Evolutionary conservation across 2,329 filamentous ascomycete species (phyloP).

Genomic region (Fusarium mexicanum): DNA sequence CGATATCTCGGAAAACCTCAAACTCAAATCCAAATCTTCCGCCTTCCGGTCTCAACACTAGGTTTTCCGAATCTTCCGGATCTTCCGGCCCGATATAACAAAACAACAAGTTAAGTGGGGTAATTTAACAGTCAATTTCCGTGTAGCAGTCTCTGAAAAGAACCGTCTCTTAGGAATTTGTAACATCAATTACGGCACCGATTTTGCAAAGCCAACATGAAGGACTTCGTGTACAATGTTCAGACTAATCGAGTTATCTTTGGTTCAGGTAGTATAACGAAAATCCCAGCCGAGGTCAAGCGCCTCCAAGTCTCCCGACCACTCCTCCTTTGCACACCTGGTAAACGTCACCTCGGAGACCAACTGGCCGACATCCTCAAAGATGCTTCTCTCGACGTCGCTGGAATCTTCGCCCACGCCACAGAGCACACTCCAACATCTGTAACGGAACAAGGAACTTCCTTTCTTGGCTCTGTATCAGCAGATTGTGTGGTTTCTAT

Average conservation of each 20-base stretch:
- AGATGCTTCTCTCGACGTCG: neutral
- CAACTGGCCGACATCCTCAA: neutral
- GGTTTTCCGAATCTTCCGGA: neutral
- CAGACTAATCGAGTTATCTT: neutral
- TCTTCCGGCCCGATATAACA: rapidly evolving
- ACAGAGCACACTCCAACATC: neutral
- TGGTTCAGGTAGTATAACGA: neutral
- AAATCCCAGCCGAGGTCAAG: neutral
- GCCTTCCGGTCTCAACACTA: neutral
- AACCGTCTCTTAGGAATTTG: rapidly evolving
- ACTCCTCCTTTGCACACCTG: neutral
- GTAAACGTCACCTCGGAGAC: neutral
- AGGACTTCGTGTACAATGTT: neutral
- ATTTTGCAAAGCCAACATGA: neutral
- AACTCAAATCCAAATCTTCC: neutral
- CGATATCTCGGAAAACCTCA: neutral
- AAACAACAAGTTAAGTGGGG: rapidly evolving
- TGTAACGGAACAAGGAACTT: neutral
- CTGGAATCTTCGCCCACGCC: neutral
- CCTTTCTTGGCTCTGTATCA: neutral
- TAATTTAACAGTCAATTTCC: rapidly evolving
- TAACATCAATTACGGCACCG: rapidly evolving
- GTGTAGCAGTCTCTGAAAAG: neutral
- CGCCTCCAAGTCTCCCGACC: neutral
- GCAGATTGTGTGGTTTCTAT: neutral